Conservation (phyloP, 2,329 filamentous ascomycete genomes). For the Pestalotiopsis sp. region DNA sequence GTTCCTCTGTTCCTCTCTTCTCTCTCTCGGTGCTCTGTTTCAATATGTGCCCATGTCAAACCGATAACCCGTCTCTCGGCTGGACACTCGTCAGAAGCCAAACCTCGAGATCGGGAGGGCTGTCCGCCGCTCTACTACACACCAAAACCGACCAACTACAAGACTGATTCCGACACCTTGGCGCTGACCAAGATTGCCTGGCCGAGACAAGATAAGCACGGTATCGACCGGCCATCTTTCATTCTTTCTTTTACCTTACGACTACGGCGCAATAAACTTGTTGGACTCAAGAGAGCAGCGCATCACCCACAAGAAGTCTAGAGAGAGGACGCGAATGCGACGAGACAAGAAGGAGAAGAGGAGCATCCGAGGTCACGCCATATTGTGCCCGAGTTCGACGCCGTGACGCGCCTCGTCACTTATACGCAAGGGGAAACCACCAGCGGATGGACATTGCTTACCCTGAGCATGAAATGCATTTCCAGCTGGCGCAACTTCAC, state of each 20-base stretch:
- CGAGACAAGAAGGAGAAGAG: no score
- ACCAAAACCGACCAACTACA: neutral
- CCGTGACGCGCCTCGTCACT: neutral
- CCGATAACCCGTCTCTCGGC: neutral
- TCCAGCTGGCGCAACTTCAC: neutral
- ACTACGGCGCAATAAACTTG: neutral
- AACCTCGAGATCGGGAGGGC: neutral
- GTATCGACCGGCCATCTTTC: no score
- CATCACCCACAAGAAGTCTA: no score
- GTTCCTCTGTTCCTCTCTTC: neutral
- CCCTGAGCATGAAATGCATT: conserved; percentile 3
- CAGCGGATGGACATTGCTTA: no score
- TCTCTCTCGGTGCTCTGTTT: neutral
- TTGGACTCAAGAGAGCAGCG: no score
- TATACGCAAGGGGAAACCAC: neutral
- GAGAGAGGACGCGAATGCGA: no score
- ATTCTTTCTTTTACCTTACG: neutral
- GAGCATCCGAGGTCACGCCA: conserved; percentile 5
- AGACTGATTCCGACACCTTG: neutral
- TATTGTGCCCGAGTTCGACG: neutral
- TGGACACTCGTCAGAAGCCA: neutral
- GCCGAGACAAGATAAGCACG: neutral
- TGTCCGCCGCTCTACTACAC: neutral
- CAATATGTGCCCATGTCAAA: neutral
- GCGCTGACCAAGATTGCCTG: neutral